Percentiles rank a stretch among this genome's conserved stretches.
Conservation (phyloP, 129 eudicot genomes). For the Pittosporum tobira region DNA sequence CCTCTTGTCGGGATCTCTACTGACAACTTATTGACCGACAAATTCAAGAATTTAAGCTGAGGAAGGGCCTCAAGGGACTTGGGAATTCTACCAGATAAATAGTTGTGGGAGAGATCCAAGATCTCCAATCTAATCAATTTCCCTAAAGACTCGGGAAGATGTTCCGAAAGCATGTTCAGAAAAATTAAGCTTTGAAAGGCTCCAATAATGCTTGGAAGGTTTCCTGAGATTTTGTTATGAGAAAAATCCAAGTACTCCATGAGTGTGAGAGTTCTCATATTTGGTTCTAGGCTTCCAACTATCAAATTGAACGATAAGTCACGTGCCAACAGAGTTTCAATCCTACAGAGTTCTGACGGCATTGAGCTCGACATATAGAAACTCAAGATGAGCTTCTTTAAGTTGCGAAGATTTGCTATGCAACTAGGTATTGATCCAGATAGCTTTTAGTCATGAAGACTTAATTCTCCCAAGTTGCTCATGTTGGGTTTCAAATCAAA, state of each 20-base stretch:
- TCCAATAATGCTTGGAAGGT: conserved; percentile 1
- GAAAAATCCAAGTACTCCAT: conserved; percentile 12
- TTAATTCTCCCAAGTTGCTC: not conserved
- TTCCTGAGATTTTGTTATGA: conserved; percentile 1
- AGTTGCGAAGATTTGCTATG: conserved; percentile 7
- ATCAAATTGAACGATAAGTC: conserved; percentile 6
- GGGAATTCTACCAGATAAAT: conserved; percentile 11
- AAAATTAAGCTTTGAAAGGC: conserved; percentile 3
- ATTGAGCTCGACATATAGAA: conserved; percentile 1
- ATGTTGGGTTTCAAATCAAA: too few species aligned
- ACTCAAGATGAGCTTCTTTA: not conserved
- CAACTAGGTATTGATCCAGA: conserved; percentile 17
- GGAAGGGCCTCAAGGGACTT: conserved; percentile 9
- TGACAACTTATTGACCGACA: conserved; percentile 4
- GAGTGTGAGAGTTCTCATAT: not conserved
- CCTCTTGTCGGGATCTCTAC: conserved; percentile 12
- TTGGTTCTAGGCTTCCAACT: not conserved
- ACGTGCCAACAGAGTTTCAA: not conserved
- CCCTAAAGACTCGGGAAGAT: conserved; percentile 7
- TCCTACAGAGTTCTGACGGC: not conserved
- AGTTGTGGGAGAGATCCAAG: conserved; percentile 13
- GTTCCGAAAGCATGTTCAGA: not conserved
- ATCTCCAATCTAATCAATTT: not conserved
- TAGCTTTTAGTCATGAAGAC: not conserved
- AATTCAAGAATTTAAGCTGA: conserved; percentile 1